A percentile compares a stretch with the other conserved stretches of the same genome.
Conservation (phyloP, 768 basidiomycete genomes). For the Leccinum arenicola region DNA sequence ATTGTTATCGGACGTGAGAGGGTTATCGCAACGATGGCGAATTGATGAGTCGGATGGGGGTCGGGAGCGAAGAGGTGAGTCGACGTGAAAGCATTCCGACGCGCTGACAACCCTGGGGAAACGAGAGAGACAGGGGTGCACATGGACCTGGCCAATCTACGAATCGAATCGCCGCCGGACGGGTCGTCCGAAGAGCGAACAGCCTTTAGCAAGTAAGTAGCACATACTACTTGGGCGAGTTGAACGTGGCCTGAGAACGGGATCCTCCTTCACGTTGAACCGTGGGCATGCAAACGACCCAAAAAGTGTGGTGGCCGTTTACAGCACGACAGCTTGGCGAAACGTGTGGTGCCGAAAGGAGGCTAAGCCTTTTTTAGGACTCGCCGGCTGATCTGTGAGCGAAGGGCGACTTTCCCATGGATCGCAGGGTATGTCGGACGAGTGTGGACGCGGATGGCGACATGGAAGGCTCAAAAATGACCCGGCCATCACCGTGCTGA, state of each 20-base stretch:
- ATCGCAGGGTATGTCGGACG: not conserved
- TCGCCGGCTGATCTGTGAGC: not conserved
- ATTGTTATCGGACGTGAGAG: not conserved
- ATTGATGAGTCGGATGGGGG: not conserved
- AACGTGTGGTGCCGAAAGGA: not conserved
- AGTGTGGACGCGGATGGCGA: not conserved
- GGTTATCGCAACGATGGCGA: not conserved
- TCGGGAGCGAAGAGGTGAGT: not conserved
- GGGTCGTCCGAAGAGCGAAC: not conserved
- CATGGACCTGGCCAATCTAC: not conserved
- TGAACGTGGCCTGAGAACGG: not conserved
- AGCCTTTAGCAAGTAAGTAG: not conserved
- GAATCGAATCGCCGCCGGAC: not conserved
- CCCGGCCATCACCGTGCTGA: not conserved
- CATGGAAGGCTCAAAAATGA: not conserved
- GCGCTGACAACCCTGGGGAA: not conserved
- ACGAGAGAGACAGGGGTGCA: not conserved
- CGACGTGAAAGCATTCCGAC: not conserved
- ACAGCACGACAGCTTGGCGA: not conserved
- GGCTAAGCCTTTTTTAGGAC: not conserved
- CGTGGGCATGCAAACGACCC: not conserved
- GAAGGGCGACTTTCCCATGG: not conserved
- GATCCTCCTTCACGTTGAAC: not conserved
- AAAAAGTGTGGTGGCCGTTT: not conserved
- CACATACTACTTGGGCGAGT: not conserved